Conservation (phyloP, 176 grass and related monocot genomes). For the Carex myosuroides region DNA sequence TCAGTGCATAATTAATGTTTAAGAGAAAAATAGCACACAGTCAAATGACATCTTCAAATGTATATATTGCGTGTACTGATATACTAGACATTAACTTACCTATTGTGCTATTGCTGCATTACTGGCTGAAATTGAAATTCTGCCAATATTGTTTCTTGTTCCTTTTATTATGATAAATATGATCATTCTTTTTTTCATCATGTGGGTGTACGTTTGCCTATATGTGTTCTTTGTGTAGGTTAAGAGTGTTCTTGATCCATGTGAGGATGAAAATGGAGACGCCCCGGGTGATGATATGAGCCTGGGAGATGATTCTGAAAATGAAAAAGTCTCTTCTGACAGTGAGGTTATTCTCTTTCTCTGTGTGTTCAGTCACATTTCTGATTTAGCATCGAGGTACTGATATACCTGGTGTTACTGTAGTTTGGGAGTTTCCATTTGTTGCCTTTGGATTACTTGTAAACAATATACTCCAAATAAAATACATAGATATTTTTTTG, state of each 20-base stretch:
- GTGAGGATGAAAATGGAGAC: conserved; percentile 61
- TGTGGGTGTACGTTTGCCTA: not conserved
- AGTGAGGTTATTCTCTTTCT: conserved; percentile 53
- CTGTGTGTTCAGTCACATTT: not conserved
- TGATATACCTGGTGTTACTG: not conserved
- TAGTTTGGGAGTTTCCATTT: not conserved
- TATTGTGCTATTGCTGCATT: not conserved
- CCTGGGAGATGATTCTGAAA: conserved; percentile 50
- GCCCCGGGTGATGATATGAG: conserved; percentile 65
- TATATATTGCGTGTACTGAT: not conserved
- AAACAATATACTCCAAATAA: not conserved
- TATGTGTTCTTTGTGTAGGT: conserved; percentile 49
- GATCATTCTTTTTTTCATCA: not conserved
- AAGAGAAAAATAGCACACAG: not conserved
- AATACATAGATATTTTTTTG: not conserved
- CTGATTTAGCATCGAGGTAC: not conserved
- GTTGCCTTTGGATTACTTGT: not conserved
- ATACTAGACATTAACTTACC: not conserved
- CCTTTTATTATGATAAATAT: conserved; percentile 7
- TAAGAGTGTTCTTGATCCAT: conserved; percentile 96
- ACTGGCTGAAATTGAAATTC: not conserved
- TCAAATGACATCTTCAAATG: too few relatives aligned
- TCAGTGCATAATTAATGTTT: not conserved
- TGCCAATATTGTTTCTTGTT: not conserved
- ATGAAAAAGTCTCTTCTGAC: conserved; percentile 68